These are phyloP conservation scores for Craspedostauros australis DNA, from an alignment of 108 stramenopile genomes.

Conservation along the genomic window DNA sequence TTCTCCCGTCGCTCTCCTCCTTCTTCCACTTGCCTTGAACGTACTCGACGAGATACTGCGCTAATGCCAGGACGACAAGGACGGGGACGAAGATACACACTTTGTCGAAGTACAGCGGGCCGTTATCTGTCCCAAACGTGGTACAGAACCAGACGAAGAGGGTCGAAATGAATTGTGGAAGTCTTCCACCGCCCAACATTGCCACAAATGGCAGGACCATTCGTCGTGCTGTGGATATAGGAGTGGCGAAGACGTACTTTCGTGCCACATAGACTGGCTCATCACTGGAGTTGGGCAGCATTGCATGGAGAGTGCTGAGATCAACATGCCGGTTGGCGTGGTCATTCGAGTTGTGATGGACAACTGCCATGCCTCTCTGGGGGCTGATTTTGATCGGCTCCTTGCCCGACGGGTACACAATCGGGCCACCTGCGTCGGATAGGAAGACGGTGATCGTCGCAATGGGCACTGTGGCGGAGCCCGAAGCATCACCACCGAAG, in stretches of 20 bases:
- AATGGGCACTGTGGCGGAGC: constrained; percentile 35
- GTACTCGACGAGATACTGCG: constrained; percentile 25
- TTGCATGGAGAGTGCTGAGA: constrained; percentile 50
- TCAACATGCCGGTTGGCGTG: constrained; percentile 65
- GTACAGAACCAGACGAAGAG: constrained; percentile 54
- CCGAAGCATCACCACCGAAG: constrained; percentile 6
- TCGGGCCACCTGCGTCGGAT: constrained; percentile 49
- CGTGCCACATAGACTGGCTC: constrained; percentile 61
- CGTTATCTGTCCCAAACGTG: constrained; percentile 66
- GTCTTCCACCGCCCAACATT: constrained; percentile 53
- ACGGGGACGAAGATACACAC: constrained; percentile 58
- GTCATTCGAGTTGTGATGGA: constrained; percentile 82
- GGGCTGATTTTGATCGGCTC: constrained; percentile 59
- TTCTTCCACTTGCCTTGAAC: constrained; percentile 8
- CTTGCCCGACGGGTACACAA: constrained; percentile 52
- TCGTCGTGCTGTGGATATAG: constrained; percentile 44
- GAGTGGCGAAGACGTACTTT: constrained; percentile 70
- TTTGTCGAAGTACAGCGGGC: constrained; percentile 64
- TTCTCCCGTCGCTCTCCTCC: background rate
- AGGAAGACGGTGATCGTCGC: constrained; percentile 79
- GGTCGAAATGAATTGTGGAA: constrained; percentile 37
- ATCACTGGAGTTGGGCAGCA: constrained; percentile 27
- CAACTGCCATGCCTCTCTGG: constrained; percentile 71
- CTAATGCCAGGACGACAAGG: constrained; percentile 37
- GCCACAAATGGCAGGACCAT: constrained; percentile 73